A percentile compares a stretch with the other conserved stretches of the same genome.
Conservation (phyloP, 352 stramenopile genomes). For the Phytophthora tubulina region DNA sequence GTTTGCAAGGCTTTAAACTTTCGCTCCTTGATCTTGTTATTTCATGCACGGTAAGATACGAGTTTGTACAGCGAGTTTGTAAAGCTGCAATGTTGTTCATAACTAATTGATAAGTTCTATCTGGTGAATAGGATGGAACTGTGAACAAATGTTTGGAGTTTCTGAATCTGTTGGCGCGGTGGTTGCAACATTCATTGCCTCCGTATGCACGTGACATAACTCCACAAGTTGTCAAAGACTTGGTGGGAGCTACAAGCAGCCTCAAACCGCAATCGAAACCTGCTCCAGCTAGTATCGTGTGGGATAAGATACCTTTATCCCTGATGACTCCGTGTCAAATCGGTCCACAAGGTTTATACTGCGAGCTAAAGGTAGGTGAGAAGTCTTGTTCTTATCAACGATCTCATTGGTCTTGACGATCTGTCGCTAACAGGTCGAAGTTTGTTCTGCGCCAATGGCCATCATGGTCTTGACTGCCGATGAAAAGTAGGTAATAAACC, state of each 20-base stretch:
- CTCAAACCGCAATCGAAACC: slow-evolving; percentile 16
- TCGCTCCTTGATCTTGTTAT: slow-evolving; percentile 61
- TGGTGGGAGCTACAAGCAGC: not conserved
- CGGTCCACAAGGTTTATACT: slow-evolving; percentile 44
- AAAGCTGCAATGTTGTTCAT: not conserved
- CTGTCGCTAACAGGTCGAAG: slow-evolving; percentile 38
- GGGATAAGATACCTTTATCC: slow-evolving; percentile 48
- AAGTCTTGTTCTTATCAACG: not conserved
- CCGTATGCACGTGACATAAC: slow-evolving; percentile 7
- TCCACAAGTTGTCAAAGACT: slow-evolving; percentile 7
- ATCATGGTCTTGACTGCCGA: slow-evolving; percentile 56
- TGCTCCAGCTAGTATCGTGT: slow-evolving; percentile 19
- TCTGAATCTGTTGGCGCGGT: slow-evolving; percentile 51
- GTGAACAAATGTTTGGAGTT: slow-evolving; percentile 59
- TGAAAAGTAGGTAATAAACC: slow-evolving; percentile 53
- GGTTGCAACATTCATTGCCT: slow-evolving; percentile 49
- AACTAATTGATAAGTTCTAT: not conserved
- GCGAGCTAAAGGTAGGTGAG: slow-evolving; percentile 51
- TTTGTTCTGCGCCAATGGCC: slow-evolving; percentile 46
- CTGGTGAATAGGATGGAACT: slow-evolving; percentile 41
- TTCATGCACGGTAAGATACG: slow-evolving; percentile 50
- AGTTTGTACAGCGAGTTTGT: too few species aligned
- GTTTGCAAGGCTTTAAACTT: slow-evolving; percentile 54
- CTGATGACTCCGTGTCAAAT: slow-evolving; percentile 49
- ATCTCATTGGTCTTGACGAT: not conserved